Percentiles rank a stretch among this genome's conserved stretches.
These are phyloP conservation scores for Cryptococcus sp. DNA, from an alignment of 1,284 basidiomycete genomes.

Conservation along the genomic window DNA sequence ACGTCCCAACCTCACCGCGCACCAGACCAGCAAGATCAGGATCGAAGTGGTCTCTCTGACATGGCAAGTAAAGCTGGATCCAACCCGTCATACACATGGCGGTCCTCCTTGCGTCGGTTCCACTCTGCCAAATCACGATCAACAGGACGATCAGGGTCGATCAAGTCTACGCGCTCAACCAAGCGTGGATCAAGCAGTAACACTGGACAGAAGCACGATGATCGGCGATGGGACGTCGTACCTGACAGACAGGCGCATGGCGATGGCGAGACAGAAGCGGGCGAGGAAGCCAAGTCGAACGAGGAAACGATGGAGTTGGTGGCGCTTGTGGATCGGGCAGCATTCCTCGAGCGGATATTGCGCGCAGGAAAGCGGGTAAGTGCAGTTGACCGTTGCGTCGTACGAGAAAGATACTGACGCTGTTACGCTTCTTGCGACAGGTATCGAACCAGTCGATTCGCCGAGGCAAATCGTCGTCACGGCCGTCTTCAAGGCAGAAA, in stretches of 20 bases:
- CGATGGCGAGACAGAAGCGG: not conserved
- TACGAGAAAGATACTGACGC: too few relatives aligned
- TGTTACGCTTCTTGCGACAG: not conserved
- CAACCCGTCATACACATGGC: not conserved
- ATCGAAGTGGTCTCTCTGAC: not conserved
- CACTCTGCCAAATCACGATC: conserved; percentile 11
- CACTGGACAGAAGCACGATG: conserved; percentile 9
- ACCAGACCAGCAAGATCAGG: not conserved
- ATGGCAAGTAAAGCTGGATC: not conserved
- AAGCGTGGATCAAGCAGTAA: conserved; percentile 19
- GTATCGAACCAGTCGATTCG: conserved; percentile 1
- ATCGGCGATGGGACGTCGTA: conserved; percentile 16
- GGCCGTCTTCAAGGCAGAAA: too few relatives aligned
- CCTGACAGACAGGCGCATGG: not conserved
- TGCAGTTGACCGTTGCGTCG: not conserved
- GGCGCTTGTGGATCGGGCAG: conserved; percentile 36
- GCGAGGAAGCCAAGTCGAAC: conserved; percentile 24
- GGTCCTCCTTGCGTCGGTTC: not conserved
- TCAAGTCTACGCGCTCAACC: conserved; percentile 4
- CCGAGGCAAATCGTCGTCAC: too few relatives aligned
- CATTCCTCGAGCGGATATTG: conserved; percentile 41
- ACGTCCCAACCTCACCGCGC: not conserved
- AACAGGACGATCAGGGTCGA: conserved; percentile 15
- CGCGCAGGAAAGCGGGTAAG: conserved; percentile 41
- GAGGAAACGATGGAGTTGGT: conserved; percentile 39